These are phyloP conservation scores for Melampsora larici-populina DNA, from an alignment of 1,284 basidiomycete genomes.

Conservation along the genomic window DNA sequence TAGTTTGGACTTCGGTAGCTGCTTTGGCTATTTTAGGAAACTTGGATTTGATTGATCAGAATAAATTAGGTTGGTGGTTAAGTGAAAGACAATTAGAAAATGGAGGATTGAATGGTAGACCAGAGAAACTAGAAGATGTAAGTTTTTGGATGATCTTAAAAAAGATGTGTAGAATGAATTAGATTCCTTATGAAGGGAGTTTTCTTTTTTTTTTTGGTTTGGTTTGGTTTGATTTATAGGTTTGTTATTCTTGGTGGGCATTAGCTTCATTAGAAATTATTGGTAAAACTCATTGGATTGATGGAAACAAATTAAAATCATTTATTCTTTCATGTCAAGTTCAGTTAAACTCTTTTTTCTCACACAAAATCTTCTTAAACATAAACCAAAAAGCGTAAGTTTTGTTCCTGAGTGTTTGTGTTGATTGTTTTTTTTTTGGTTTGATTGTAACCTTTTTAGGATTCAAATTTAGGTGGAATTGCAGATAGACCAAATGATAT, in stretches of 20 bases:
- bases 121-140: conserved; percentile 89
- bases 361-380: no score
- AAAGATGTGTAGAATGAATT: no score
- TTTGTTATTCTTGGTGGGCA: conserved; percentile 98
- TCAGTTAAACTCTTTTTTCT: conserved; percentile 58
- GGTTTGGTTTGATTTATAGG: conserved; percentile 50
- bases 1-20: conserved; percentile 88
- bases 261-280: conserved; percentile 83
- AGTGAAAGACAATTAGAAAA: conserved; percentile 86
- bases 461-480: no score
- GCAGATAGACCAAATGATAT: no score
- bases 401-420: no score
- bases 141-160: background rate
- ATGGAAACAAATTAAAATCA: conserved; percentile 67
- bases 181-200: no score
- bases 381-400: no score
- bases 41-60: conserved; percentile 69
- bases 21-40: conserved; percentile 80
- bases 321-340: conserved; percentile 91
- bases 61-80: conserved; percentile 84
- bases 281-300: conserved; percentile 82
- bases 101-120: conserved; percentile 90
- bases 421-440: no score
- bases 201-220: background rate
- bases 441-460: no score